These are phyloP conservation scores for Penicillium psychrosexuale DNA, from an alignment of 2,329 filamentous ascomycete species.

Conservation along the genomic window DNA sequence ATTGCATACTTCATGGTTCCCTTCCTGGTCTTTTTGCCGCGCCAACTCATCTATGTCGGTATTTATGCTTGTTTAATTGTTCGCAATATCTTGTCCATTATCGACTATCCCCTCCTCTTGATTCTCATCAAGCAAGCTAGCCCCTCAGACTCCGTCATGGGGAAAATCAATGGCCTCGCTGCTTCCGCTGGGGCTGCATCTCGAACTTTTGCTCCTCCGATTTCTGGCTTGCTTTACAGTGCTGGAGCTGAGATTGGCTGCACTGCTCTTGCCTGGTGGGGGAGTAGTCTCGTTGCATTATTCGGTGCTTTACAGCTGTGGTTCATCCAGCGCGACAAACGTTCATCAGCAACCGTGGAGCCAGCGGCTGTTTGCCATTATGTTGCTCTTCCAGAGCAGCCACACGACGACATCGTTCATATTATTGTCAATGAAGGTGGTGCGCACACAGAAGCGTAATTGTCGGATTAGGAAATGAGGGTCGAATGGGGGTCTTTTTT, in stretches of 20 bases:
- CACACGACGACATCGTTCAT: slow-evolving; percentile 26
- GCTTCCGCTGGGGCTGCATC: slow-evolving; percentile 69
- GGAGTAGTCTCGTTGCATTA: slow-evolving; percentile 54
- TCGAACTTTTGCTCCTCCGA: slow-evolving; percentile 65
- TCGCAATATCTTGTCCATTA: slow-evolving; percentile 66
- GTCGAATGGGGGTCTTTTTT: background rate
- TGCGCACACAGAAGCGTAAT: background rate
- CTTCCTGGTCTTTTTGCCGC: slow-evolving; percentile 60
- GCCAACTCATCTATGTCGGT: slow-evolving; percentile 53
- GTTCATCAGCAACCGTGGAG: slow-evolving; percentile 40
- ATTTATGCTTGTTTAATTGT: slow-evolving; percentile 65
- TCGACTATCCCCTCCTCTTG: slow-evolving; percentile 65
- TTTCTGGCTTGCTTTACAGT: slow-evolving; percentile 66
- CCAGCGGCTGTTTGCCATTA: slow-evolving; percentile 32
- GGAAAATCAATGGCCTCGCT: slow-evolving; percentile 69
- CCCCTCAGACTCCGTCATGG: slow-evolving; percentile 59
- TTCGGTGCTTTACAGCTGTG: slow-evolving; percentile 56
- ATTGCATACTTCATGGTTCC: slow-evolving; percentile 67
- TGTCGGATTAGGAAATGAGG: background rate
- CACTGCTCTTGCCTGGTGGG: slow-evolving; percentile 64
- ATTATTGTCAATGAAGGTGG: slow-evolving; percentile 29
- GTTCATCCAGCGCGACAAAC: slow-evolving; percentile 52
- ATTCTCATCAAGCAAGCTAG: slow-evolving; percentile 72
- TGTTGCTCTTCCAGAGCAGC: slow-evolving; percentile 13
- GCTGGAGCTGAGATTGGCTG: slow-evolving; percentile 56